A percentile compares a stretch with the other conserved stretches of the same genome.
Conservation (phyloP, 305 asterid genomes). For the Fraxinus nigra region DNA sequence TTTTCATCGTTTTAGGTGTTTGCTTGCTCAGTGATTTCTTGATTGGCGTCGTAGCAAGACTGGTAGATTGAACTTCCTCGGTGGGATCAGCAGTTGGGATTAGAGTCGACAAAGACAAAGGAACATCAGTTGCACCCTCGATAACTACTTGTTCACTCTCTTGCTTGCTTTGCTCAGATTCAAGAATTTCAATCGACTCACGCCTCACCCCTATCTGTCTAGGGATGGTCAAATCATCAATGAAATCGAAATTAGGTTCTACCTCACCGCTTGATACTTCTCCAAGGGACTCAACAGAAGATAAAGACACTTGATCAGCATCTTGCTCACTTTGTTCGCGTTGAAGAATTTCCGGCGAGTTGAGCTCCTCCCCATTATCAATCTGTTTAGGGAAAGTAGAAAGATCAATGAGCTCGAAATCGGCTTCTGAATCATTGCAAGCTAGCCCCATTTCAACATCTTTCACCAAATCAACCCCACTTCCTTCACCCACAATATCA, state of each 20-base stretch:
- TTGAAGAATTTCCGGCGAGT: neutral
- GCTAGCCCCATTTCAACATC: neutral
- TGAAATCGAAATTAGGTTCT: neutral
- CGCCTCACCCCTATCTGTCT: neutral
- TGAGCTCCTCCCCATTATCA: neutral
- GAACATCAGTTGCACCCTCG: neutral
- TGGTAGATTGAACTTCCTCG: neutral
- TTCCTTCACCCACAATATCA: conserved; percentile 2
- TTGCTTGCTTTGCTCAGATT: neutral
- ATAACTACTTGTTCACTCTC: neutral
- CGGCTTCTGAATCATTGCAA: neutral
- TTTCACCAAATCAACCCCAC: neutral
- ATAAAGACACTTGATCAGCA: neutral
- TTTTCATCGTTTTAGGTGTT: conserved; percentile 4
- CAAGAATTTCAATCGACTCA: neutral
- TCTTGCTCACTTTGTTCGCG: neutral
- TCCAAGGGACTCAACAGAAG: neutral
- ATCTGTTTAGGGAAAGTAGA: neutral
- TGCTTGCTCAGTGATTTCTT: conserved; percentile 17
- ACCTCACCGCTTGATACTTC: neutral
- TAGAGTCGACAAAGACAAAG: neutral
- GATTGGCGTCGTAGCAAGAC: conserved; percentile 10
- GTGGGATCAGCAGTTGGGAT: neutral
- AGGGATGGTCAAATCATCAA: neutral
- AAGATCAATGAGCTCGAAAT: neutral